Evolutionary conservation across 2,329 filamentous ascomycete genomes (phyloP).

Genomic region (Lasiodiplodia sp.): DNA sequence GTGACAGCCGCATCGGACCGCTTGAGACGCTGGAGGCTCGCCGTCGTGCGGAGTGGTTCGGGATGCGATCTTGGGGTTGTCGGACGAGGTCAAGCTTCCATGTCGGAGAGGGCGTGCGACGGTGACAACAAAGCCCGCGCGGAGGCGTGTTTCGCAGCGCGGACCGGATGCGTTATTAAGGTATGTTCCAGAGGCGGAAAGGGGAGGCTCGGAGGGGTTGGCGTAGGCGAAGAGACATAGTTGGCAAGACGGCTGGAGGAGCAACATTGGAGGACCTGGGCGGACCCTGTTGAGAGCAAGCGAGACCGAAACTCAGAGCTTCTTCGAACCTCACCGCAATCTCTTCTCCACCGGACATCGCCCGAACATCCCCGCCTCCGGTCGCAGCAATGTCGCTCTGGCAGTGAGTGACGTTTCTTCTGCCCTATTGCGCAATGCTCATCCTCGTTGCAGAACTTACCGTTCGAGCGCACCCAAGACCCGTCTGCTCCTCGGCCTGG

Average conservation of each 20-base stretch:
- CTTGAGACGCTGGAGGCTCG: neutral
- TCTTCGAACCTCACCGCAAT: conserved; percentile 26
- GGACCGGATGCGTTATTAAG: neutral
- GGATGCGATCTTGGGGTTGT: neutral
- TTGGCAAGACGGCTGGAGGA: conserved; percentile 16
- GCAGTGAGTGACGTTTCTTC: conserved; percentile 40
- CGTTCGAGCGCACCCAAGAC: conserved; percentile 74
- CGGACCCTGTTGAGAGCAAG: conserved; percentile 23
- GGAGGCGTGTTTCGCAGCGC: neutral
- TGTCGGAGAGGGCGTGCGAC: conserved; percentile 9
- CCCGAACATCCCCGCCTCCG: neutral
- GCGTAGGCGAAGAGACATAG: conserved; percentile 25
- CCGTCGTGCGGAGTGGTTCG: neutral
- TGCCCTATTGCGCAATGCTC: neutral
- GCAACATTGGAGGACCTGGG: conserved; percentile 23
- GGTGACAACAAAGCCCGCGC: neutral
- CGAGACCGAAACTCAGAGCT: conserved; percentile 24
- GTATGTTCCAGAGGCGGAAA: conserved; percentile 18
- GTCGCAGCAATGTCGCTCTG: conserved; percentile 43
- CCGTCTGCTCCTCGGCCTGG: conserved; percentile 74
- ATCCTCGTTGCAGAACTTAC: conserved; percentile 58
- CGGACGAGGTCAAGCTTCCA: conserved; percentile 23
- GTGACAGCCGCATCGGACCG: conserved; percentile 25
- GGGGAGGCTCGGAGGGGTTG: conserved; percentile 11
- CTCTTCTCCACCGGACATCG: neutral